phyloP scores from a whole-genome alignment of 352 stramenopile species.

The Aphanomyces cochlioides region DNA sequence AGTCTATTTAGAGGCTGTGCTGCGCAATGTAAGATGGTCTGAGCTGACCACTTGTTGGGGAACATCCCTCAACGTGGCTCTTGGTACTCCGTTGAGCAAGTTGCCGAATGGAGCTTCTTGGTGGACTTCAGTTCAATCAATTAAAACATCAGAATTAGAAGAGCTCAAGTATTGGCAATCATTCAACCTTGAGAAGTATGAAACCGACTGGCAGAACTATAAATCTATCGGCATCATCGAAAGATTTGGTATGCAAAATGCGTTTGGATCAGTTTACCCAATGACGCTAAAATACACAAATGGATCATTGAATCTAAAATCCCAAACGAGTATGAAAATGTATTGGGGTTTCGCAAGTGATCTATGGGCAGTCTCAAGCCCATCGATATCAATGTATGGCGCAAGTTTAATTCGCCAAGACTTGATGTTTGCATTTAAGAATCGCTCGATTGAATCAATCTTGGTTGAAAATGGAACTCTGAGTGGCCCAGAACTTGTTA shows the following conservation, averaged over 20 bases:
- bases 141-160: not conserved
- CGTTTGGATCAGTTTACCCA: slow-evolving; percentile 8
- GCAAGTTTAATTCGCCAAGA: not conserved
- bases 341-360: slow-evolving; percentile 21
- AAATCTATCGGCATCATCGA: slow-evolving; percentile 22
- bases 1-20: slow-evolving; percentile 20
- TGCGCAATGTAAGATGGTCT: slow-evolving; percentile 16
- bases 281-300: slow-evolving; percentile 19
- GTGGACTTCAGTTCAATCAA: not conserved
- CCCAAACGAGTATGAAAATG: slow-evolving; percentile 24
- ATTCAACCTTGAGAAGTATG: not conserved
- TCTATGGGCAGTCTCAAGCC: slow-evolving; percentile 22
- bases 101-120: not conserved
- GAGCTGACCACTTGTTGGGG: slow-evolving; percentile 10
- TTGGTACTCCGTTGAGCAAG: not conserved
- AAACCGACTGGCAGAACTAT: slow-evolving; percentile 30
- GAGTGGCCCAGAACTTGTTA: not conserved
- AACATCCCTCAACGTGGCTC: slow-evolving; percentile 10
- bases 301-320: not conserved
- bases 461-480: slow-evolving; percentile 5
- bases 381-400: not conserved
- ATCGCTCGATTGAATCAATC: not conserved
- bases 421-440: not conserved
- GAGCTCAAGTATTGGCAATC: slow-evolving; percentile 12
- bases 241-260: slow-evolving; percentile 5